Base-by-base conservation (phyloP, 2,329 filamentous ascomycete genomes). In the Alternaria infectoria region DNA sequence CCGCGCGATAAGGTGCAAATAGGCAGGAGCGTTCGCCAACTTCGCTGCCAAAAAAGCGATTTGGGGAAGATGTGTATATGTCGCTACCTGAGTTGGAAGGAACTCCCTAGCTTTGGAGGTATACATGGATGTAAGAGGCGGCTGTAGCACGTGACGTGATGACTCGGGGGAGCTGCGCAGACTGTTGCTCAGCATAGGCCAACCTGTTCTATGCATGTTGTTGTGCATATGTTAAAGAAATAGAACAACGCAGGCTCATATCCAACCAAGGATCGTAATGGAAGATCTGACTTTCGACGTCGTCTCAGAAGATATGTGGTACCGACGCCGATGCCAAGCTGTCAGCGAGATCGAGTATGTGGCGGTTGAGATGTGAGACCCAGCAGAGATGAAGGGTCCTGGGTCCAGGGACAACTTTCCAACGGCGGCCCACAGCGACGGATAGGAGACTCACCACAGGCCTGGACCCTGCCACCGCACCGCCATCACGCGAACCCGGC, bases 341-440 rank as follows among this genome's bases (percentile, higher is more conserved):
- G 52, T 44, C 52, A 40, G 30, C 25, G 52, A 50, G 36, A 9
- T 43, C 40, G 47, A 44, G 40, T 54, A 45, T 55, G 47, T 43
- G 28, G 54, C 49, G 54, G 59, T 46, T 25, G 26, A 21, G 17
- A 32, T 19, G 32, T 46, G 52, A 36, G 52, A 36, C n/a, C 45
- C 32, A 36, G 32, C 45, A 49, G 45, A 30, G n/a, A 50, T 21
- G 56, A 57, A 62, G 55, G 60, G 60, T 62, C 54, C 55, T 59
- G 60, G 60, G 51, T 62, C 54, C 55, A 62, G 60, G 60, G 52
- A 62, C 49, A 54, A 44, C 49, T 32, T 56, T 36, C 59, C 56
- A 40, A 25, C 28, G 44, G 44, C 46, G 60, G 45, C 60, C 56
- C 60, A 36, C 60, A 19, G 49, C 56, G 36, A 25, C 60, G 26